Evolutionary conservation across 1,139 yeast genomes (phyloP).

Genomic region (Suhomyces choctaworum): DNA sequence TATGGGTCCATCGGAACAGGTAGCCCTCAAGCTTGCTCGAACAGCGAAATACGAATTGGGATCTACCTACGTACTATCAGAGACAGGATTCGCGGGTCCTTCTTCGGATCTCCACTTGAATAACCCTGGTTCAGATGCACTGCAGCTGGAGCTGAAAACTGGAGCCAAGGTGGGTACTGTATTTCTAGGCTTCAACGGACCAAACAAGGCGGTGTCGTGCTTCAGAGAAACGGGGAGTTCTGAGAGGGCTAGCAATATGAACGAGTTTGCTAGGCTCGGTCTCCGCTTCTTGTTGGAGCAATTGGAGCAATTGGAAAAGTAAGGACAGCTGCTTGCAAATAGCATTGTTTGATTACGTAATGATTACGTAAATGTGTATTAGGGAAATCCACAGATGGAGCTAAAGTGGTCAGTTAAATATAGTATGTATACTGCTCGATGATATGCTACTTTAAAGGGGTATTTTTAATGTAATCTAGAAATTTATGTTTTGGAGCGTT

Average conservation of each 20-base stretch:
- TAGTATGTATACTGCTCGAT: too few species aligned
- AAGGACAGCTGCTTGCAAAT: background rate
- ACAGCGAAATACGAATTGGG: slow-evolving; percentile 80
- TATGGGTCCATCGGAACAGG: slow-evolving; percentile 81
- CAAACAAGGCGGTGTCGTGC: slow-evolving; percentile 55
- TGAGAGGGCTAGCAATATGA: slow-evolving; percentile 70
- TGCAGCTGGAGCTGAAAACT: slow-evolving; percentile 14
- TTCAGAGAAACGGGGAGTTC: slow-evolving; percentile 44
- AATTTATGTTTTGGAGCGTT: too few species aligned
- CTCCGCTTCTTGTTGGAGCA: slow-evolving; percentile 57
- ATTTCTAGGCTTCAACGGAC: slow-evolving; percentile 71
- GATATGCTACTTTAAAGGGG: too few species aligned
- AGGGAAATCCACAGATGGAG: too few species aligned
- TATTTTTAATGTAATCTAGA: too few species aligned
- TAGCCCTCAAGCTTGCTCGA: slow-evolving; percentile 73
- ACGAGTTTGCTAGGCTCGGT: slow-evolving; percentile 67
- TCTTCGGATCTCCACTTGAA: slow-evolving; percentile 45
- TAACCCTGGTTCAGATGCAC: slow-evolving; percentile 10
- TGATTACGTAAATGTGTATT: background rate
- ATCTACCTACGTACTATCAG: slow-evolving; percentile 76
- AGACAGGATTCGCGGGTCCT: slow-evolving; percentile 89
- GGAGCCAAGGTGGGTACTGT: slow-evolving; percentile 54
- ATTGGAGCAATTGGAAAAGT: slow-evolving; percentile 18
- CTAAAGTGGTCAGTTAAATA: too few species aligned
- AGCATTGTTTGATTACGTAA: background rate